Base-by-base conservation (phyloP, 352 stramenopile species). In the Aphanomyces euteiches region DNA sequence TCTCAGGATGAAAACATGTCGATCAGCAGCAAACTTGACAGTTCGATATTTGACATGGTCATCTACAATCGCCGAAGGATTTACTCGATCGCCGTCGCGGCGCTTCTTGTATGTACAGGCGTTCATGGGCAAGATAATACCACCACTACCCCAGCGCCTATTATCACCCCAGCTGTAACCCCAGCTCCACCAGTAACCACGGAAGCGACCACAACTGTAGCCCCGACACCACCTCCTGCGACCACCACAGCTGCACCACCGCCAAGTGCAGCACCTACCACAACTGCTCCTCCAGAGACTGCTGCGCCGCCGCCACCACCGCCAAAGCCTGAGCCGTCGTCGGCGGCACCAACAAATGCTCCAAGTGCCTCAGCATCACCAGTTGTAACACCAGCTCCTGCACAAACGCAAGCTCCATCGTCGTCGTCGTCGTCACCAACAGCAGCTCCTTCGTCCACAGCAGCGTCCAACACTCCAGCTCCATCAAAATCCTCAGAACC, bases 41-140 rank as follows among this genome's bases (percentile, higher is more conserved):
- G 12, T 60, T 41, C 37, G 10, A 43, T 1, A 41, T 60, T 60
- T 50, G 43, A 60, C 28, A 60, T 60, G 54, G 28, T 60, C 54
- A 60, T n/a, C 54, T 60, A 60, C 28, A 10, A 60, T 37, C 54
- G 54, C 54, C 54, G 54, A 3, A 43, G 28, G 37, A 1, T 17
- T 12, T n/a, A 17, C 54, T 54, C 47, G 19, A 17, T 60, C 54
- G 37, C 19, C 54, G 12, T 37, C 19, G 10, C 17, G 10, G 28
- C 2, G 54, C 54, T 43, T n/a, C 54, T 60, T 60, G 54, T 19
- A 43, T 60, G 28, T 19, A 60, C 54, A 60, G 28, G 28, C 10
- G 12, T 60, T 19, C 28, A 43, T 60, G 28, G 10, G 19, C 54
- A 60, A 19, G 15, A 43, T n/a, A 67, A 38, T n/a, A 8, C 60